phyloP scores from a whole-genome alignment of 2,329 filamentous ascomycete genomes.

The Waltergamsia citrina region DNA sequence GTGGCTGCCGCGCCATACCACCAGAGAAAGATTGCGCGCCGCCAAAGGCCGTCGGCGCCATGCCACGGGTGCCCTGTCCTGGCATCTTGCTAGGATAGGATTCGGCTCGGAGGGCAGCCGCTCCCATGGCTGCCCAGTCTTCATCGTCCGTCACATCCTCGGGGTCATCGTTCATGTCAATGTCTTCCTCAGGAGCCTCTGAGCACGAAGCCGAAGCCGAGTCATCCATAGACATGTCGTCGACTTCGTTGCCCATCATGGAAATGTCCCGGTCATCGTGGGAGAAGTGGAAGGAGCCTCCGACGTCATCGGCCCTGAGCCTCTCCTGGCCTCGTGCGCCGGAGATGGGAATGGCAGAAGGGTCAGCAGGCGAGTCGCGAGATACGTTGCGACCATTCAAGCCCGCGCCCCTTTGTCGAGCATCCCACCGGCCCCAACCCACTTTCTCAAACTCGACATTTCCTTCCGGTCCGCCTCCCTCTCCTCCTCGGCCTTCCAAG shows the following conservation, averaged over 20 bases:
- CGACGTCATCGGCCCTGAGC: conserved; percentile 44
- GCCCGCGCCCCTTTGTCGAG: conserved; percentile 60
- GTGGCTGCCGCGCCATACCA: conserved; percentile 45
- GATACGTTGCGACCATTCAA: conserved; percentile 33
- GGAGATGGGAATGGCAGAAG: conserved; percentile 48
- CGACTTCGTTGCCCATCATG: conserved; percentile 74
- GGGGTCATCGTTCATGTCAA: conserved; percentile 63
- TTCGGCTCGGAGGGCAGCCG: conserved; percentile 66
- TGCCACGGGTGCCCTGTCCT: conserved; percentile 42
- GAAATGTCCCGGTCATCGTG: conserved; percentile 57
- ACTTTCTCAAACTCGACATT: conserved; percentile 89
- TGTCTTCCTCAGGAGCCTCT: conserved; percentile 60
- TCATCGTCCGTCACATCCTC: conserved; percentile 90
- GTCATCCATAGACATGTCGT: conserved; percentile 85
- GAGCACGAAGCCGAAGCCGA: conserved; percentile 66
- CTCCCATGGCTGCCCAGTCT: conserved; percentile 87
- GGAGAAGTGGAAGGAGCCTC: conserved; percentile 67
- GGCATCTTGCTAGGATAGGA: conserved; percentile 48
- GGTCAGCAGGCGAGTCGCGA: conserved; percentile 23
- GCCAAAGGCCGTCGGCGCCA: conserved; percentile 10
- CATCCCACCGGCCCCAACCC: conserved; percentile 95
- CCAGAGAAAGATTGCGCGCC: conserved; percentile 38
- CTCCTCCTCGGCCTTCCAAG: conserved; percentile 67
- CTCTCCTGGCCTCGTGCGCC: conserved; percentile 33
- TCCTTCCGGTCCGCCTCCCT: conserved; percentile 52